Base-by-base conservation (phyloP, 1,284 basidiomycete genomes). In the Kwoniella shivajii region DNA sequence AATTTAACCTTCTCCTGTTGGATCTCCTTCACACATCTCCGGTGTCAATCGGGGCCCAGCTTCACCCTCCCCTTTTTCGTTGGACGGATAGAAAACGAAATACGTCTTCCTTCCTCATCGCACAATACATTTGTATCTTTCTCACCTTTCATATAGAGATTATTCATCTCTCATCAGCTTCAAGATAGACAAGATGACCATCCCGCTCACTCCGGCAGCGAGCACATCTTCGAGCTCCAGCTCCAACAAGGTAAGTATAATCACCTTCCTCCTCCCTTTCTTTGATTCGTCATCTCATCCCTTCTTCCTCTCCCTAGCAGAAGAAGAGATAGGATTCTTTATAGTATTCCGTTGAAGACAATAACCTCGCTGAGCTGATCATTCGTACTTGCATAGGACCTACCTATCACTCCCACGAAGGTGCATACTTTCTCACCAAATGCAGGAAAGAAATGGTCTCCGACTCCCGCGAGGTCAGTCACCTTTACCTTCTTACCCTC, bases 381-480 rank as follows among this genome's bases (percentile, higher is more conserved):
- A 42, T 24, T 38, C 37, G 6, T 38, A 10, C 27, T 30, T 22
- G n/a, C 18, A 10, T 22, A 47, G 45, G 45, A 34, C 20, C 33
- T 43, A 18, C 51, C 41, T 38, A 31, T 39, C 9, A 53, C 51
- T 20, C 51, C 51, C 29, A 34, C 9, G 5, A 46, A 53, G 16
- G 7, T n/a, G 20, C 33, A 26, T 13, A 31, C 16, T 20, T 26
- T 22, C 26, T 53, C 43, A 9, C 33, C 42, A 14, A 20, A 33
- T 20, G 26, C 22, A 34, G 29, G 18, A 4, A 47, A 47, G 45
- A 36, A 47, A 22, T 18, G 24, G 4, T 29, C 30, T 20, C 18
- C 45, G 10, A 36, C 36, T 13, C 4, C 9, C 13, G 45, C 26
- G 7, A 47, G 45, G 45, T 47, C 16, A 34, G 45, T 47, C 10